Evolutionary conservation across 2,329 filamentous ascomycete species (phyloP), one percentile per base, ranked within the genome.

Genomic region (Penicillium sp.): DNA sequence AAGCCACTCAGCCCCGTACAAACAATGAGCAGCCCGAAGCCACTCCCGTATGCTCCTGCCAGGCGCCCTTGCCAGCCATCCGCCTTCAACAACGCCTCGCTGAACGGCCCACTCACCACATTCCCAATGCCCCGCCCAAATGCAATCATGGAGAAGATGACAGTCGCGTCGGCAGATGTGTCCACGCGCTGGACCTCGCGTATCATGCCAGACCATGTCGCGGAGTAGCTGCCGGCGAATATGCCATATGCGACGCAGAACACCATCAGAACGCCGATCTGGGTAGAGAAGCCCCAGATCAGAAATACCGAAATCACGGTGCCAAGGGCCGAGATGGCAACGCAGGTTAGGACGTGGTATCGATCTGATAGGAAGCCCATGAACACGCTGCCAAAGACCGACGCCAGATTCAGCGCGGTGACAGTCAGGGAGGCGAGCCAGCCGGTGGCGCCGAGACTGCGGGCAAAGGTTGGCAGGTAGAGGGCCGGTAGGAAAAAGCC

Each of bases 301-400:
- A 55, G 42, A 13, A 55, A 49, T 2, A 55, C 51, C 0, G 50
- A 40, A 4, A 55, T 14, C 4, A 46, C 43, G 1, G 50, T 46
- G 8, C 52, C 52, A 4, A 54, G 33, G 7, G 52, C 54, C 5
- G 47, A 52, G 3, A 55, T 41, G 17, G 53, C 10, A 26, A 55
- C 45, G 13, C 49, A 50, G 2, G 41, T 50, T 0, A 48, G 52
- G 25, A 52, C 38, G 17, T 55, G 50, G 18, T 50, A 53, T 11
- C 52, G 36, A 33, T 56, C 53, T 1, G 44, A 51, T 2, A 56
- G 37, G 15, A 52, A 55, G 3, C 53, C 53, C 17, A 50, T 45
- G 69, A 76, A 2, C 68, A 68, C 29, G 36, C 67, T 45, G 2
- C 58, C 60, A 28, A 68, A 47, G 6, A 67, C 43, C 2, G 56